Conservation (phyloP, 345 rosid genomes). For the Eucalyptus polybractea region DNA sequence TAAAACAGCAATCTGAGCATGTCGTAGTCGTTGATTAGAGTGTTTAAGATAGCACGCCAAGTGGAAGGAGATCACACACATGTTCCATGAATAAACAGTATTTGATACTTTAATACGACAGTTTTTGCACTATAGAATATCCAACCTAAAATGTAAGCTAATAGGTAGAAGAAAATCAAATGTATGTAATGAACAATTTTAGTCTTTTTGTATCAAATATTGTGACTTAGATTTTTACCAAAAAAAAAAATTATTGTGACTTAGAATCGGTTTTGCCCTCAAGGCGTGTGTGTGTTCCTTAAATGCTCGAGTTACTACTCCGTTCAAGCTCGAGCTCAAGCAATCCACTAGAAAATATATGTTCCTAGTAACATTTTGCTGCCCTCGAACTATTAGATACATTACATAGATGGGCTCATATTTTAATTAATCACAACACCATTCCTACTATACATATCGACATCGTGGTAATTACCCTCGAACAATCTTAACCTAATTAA, state of each 20-base stretch:
- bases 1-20: background rate
- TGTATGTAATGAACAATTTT: background rate
- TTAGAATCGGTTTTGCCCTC: background rate
- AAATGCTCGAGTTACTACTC: background rate
- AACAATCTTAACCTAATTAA: background rate
- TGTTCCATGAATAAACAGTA: background rate
- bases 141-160: background rate
- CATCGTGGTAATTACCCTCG: background rate
- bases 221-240: too few species aligned
- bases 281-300: background rate
- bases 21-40: background rate
- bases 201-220: too few species aligned
- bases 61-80: background rate
- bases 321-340: background rate
- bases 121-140: background rate
- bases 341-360: background rate
- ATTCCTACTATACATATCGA: rapidly evolving
- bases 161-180: background rate
- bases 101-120: background rate
- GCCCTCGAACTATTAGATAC: background rate
- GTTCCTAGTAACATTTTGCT: background rate
- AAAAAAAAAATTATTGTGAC: too few species aligned
- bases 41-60: background rate
- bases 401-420: background rate
- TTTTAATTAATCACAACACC: background rate